These are phyloP conservation scores for Eucalyptus brandiana DNA, from an alignment of 345 rosid genomes.

Conservation along the genomic window DNA sequence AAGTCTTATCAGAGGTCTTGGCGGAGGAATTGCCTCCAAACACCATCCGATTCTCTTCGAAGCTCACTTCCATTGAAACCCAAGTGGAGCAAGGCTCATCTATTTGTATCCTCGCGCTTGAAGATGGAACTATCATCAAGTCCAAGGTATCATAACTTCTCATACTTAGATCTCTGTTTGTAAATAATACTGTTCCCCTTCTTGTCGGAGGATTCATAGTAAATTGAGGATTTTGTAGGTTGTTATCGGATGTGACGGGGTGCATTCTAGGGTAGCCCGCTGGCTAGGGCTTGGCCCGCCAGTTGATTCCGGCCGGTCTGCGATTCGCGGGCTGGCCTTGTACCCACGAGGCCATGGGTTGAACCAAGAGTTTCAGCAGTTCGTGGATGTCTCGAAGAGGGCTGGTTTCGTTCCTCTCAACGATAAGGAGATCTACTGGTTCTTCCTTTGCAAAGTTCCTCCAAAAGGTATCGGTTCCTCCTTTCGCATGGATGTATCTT, in stretches of 20 bases:
- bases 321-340: conserved; percentile 9
- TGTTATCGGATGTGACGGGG: conserved; percentile 34
- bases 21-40: conserved; percentile 16
- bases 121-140: conserved; percentile 21
- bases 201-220: not conserved
- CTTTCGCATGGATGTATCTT: not conserved
- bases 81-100: not conserved
- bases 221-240: not conserved
- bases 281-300: conserved; percentile 14
- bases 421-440: conserved; percentile 17
- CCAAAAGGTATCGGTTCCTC: conserved; percentile 2
- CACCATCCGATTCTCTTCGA: conserved; percentile 19
- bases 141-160: conserved; percentile 1
- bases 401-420: conserved; percentile 10
- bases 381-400: conserved; percentile 4
- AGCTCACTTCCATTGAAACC: conserved; percentile 6
- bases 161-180: not conserved
- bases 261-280: conserved; percentile 16
- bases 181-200: not conserved
- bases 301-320: conserved; percentile 6
- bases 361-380: not conserved
- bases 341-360: conserved; percentile 14
- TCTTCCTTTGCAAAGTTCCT: not conserved
- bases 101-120: not conserved
- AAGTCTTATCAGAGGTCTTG: conserved; percentile 2